phyloP scores from a whole-genome alignment of 139 green algal species.

The Haematococcus lacustris region DNA sequence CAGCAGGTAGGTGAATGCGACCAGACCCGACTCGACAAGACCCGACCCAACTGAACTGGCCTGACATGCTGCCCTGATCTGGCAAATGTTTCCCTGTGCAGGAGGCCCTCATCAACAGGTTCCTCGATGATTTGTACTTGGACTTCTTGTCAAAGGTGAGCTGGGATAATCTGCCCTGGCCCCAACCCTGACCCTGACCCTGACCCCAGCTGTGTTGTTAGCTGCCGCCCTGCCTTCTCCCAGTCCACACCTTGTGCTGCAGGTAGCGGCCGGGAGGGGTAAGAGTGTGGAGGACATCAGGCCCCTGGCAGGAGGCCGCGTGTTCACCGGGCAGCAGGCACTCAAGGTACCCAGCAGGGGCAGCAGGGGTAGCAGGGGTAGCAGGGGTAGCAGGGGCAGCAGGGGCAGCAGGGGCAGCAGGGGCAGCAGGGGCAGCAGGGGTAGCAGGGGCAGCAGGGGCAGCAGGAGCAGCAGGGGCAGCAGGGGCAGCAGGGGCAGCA shows the following conservation, averaged over 20 bases:
- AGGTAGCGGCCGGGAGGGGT: constrained; percentile 28
- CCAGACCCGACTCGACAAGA: neutral
- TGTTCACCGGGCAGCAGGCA: constrained; percentile 67
- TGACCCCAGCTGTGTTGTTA: too few relatives aligned
- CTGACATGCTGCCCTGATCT: neutral
- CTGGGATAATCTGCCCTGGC: too few relatives aligned
- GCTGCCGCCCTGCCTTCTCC: too few relatives aligned
- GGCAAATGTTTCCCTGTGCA: constrained; percentile 8
- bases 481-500: too few relatives aligned
- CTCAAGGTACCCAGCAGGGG: neutral
- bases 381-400: too few relatives aligned
- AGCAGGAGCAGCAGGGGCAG: too few relatives aligned
- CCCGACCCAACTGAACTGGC: neutral
- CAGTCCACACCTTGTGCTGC: too few relatives aligned
- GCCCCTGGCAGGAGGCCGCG: constrained; percentile 64
- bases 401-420: too few relatives aligned
- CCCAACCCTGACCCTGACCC: too few relatives aligned
- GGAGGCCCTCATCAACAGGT: constrained; percentile 13
- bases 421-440: too few relatives aligned
- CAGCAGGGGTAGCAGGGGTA: too few relatives aligned
- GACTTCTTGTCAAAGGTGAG: constrained; percentile 64
- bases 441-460: too few relatives aligned
- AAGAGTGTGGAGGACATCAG: constrained; percentile 28
- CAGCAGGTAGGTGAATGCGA: constrained; percentile 1
- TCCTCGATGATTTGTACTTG: constrained; percentile 61